Base-by-base conservation (phyloP, 2,329 filamentous ascomycete genomes). In the Tolypocladium paradoxum region DNA sequence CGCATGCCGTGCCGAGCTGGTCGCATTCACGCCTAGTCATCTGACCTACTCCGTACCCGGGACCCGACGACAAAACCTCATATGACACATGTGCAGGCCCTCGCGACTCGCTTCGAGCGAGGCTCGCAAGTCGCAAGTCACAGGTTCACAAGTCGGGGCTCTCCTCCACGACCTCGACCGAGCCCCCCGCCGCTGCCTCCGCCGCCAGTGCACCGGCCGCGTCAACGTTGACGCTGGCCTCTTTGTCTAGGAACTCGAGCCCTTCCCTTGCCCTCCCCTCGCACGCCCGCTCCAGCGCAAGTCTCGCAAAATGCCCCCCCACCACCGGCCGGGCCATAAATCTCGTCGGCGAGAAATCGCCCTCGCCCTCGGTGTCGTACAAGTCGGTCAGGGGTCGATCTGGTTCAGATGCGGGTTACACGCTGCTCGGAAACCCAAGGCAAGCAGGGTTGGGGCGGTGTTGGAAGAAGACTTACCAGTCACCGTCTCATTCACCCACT, bases 281-380 rank as follows among this genome's bases (percentile, higher is more conserved):
- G 71, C 90, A 95, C 27, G 88, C 88, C 61, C 85, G 78, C 69
- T 90, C 85, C 47, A 95, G 71, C n/a, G 88, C 85, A 65, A 95
- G 72, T 64, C 90, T 89, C 2, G 88, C 85, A 74, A 93, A 95
- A 71, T 93, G 88, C 0, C 87, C 89, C 16, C 90, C 90, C 18
- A 92, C 83, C 5, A 95, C 90, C 1, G 90, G 90, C 43, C 90
- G 73, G 2, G 89, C 89, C 70, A 87, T 89, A 74, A 95, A 95
- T 52, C 78, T 76, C 16, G 85, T 79, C 0, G 83, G 84, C 0
- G 88, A 87, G 62, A 86, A 95, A 6, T 81, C 85, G 2, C 89
- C 89, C 36, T 80, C 71, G 6, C 84, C 87, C 65, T 93, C 88
- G 0, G 89, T 95, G 47, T 88, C 79, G 65, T 95, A 91, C 53